Base-by-base conservation (phyloP, 768 basidiomycete species). In the Lactifluus rugatus region DNA sequence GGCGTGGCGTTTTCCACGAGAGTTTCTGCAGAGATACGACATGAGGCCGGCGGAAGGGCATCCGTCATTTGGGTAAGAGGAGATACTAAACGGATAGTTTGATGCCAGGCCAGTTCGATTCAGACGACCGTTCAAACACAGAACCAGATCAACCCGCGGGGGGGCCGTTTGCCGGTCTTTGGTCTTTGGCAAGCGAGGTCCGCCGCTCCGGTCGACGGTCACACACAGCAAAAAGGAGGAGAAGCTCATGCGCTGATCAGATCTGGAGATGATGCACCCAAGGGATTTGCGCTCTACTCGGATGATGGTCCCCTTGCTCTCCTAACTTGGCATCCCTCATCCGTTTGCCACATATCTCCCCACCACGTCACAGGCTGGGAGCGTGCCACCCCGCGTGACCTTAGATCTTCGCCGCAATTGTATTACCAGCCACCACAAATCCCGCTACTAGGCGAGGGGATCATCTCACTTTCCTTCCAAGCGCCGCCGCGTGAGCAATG, bases 1-100 rank as follows among this genome's bases (percentile, higher is more conserved):
- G 61, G 61, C 52, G 58, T 62, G 61, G 61, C 61, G 58, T 60
- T 60, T 62, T 62, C 61, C 61, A 62, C 61, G 60, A 52, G 50
- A 52, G 21, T 48, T 44, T 60, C 50, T 60, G 54, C 52, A 53
- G 25, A 52, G 58, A 60, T 26, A 36, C 13, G 48, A 56, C 59
- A 60, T 60, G 59, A 60, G 53, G 59, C 59, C 54, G 59, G 45
- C 59, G 59, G 59, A 56, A 60, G 36, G 48, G 54, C 28, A 48
- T 48, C 44, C 54, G 59, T 60, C 54, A 47, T 60, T 61, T 60
- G 36, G 60, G 57, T 60, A 58, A 60, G 36, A 48, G 52, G 56
- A 42, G 48, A 53, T 42, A 53, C 60, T 37, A 48, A 57, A 48
- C 26, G 46, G 48, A 48, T n/a, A 48, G 11, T 55, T 60, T 55